A percentile compares a stretch with the other conserved stretches of the same genome.
These are phyloP conservation scores for Ligustrum vulgare DNA, from an alignment of 257 asterid genomes.

Conservation along the genomic window DNA sequence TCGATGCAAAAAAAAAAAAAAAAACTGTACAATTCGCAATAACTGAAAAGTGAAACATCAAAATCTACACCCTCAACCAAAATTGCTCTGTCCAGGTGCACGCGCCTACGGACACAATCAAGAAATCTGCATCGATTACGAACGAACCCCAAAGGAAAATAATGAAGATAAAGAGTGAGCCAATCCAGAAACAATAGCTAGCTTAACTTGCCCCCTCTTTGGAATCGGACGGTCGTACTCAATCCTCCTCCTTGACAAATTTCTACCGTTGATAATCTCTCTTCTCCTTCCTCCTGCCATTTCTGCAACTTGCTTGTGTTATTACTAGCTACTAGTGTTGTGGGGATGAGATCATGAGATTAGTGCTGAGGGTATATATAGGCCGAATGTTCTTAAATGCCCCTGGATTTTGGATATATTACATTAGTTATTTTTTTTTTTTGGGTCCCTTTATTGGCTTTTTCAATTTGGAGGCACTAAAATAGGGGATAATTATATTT, in stretches of 20 bases:
- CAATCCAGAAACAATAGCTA: slow-evolving; percentile 17
- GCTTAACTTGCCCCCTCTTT: slow-evolving; percentile 33
- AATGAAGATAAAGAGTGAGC: slow-evolving; percentile 29
- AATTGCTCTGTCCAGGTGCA: neutral
- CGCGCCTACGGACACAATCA: neutral
- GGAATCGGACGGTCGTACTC: slow-evolving; percentile 21
- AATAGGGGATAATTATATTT: neutral
- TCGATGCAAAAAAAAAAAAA: neutral
- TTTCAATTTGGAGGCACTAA: neutral
- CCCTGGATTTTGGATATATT: neutral
- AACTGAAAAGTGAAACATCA: neutral
- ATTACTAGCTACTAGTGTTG: neutral
- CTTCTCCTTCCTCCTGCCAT: slow-evolving; percentile 5
- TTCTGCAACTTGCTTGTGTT: neutral
- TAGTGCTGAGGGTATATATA: neutral
- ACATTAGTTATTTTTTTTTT: neutral
- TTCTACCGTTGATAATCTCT: neutral
- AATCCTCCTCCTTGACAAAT: neutral
- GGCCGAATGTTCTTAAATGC: neutral
- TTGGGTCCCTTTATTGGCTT: neutral
- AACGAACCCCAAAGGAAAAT: slow-evolving; percentile 16
- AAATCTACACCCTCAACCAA: neutral
- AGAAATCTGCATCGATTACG: neutral
- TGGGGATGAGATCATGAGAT: neutral
- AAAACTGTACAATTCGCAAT: neutral